Base-by-base conservation (phyloP, 2,329 filamentous ascomycete species). In the Sporothrix schenckii region DNA sequence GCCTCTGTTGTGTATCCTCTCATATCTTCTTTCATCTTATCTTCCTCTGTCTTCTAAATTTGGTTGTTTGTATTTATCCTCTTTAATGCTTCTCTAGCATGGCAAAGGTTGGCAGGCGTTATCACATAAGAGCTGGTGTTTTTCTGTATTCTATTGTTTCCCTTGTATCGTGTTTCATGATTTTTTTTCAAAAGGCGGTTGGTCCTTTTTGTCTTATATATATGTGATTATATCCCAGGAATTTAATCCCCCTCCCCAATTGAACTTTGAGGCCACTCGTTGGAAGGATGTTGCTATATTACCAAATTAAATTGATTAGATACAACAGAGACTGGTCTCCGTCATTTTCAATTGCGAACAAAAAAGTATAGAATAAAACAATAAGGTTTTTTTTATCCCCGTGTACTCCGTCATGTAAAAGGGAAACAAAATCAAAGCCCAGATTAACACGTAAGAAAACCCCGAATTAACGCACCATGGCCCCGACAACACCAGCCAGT, bases 401-500 rank as follows among this genome's bases (percentile, higher is more conserved):
- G 44, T 34, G 56, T 47, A 63, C 41, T 63, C 60, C 60, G 21
- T 63, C n/a, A 30, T 30, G 34, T 6, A 4, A 16, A 16, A 16
- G 34, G 24, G 14, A 63, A 24, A 47, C 19, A 54, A 39, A 60
- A 49, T 2, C 50, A 54, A n/a, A 24, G 3, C 11, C 30, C 9
- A 34, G 52, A 21, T 47, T 7, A 34, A n/a, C 27, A 41, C 34
- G 10, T 3, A 3, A 9, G 7, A 7, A 49, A 39, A 30, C 3
- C 16, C 24, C 1, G 34, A 1, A 34, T 24, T 66, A 69, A n/a
- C 50, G 60, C 68, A 87, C 81, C 61, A 84, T 82, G 41, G 80
- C 81, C 5, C 88, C 86, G 19, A 91, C 87, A 67, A 84, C 81
- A 2, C 87, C 90, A 1, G 86, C 91, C 73, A 92, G 83, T 80